These are phyloP conservation scores for Diaporthe capsici DNA, from an alignment of 2,329 filamentous ascomycete species.

Conservation along the genomic window DNA sequence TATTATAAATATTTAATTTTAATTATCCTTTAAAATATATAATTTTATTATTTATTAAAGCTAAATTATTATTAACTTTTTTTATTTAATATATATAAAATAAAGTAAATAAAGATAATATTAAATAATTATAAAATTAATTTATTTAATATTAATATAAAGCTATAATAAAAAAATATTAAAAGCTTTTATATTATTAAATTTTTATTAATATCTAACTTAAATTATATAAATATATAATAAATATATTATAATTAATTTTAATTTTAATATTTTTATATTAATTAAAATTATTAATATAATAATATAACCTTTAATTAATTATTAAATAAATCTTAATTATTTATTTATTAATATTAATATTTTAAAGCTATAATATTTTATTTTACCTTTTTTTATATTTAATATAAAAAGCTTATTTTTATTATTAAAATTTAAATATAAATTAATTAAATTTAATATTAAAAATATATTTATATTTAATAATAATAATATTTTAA, in stretches of 20 bases:
- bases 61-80: neutral
- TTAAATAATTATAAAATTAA: neutral
- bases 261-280: neutral
- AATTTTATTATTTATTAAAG: neutral
- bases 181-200: neutral
- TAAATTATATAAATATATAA: neutral
- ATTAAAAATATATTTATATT: neutral
- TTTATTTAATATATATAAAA: neutral
- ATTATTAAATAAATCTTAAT: neutral
- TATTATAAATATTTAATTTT: neutral
- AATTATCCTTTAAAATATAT: neutral
- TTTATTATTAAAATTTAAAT: neutral
- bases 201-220: neutral
- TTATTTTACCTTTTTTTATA: neutral
- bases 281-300: neutral
- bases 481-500: neutral
- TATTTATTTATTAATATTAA: neutral
- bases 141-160: neutral
- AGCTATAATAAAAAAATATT: neutral
- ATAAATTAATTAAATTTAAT: neutral
- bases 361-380: neutral
- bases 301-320: neutral
- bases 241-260: neutral
- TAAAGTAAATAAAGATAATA: neutral
- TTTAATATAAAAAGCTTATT: neutral